phyloP scores from a whole-genome alignment of 345 rosid species.

The Aethionema arabicum region DNA sequence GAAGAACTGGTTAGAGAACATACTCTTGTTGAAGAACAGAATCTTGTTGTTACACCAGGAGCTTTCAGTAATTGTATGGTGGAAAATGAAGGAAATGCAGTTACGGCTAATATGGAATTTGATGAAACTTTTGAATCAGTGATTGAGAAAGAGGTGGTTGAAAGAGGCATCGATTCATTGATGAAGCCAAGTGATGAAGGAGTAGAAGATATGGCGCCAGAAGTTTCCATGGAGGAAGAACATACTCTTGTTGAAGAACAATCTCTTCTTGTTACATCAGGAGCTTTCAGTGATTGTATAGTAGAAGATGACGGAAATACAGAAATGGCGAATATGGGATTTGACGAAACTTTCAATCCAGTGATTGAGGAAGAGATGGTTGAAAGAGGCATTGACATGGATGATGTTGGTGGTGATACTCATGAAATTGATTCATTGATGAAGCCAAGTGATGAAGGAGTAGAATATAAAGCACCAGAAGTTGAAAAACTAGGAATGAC shows the following conservation, averaged over 20 bases:
- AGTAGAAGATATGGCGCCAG: no score
- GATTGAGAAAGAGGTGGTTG: neutral
- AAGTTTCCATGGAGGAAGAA: no score
- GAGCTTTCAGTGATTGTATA: constrained; percentile 13
- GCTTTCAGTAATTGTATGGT: constrained; percentile 18
- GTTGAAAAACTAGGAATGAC: constrained; percentile 3
- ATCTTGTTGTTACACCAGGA: constrained; percentile 6
- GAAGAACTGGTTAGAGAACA: constrained; percentile 17
- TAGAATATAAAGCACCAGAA: constrained; percentile 30
- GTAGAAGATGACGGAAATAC: constrained; percentile 19
- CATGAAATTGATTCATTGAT: neutral
- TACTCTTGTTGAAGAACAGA: constrained; percentile 4
- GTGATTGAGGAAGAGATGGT: neutral
- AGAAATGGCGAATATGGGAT: constrained; percentile 1
- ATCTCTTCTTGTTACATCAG: constrained; percentile 7
- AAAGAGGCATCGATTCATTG: neutral
- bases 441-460: constrained; percentile 16
- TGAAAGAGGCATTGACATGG: constrained; percentile 1
- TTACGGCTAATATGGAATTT: constrained; percentile 5
- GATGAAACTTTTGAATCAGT: constrained; percentile 14
- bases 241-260: neutral
- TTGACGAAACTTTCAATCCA: constrained; percentile 17
- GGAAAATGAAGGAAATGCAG: constrained; percentile 16
- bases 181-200: constrained; percentile 13
- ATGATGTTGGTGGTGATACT: constrained; percentile 8